A percentile compares a stretch with the other conserved stretches of the same genome.
Conservation (phyloP, 1,139 yeast genomes). For the Sugiyamaella neomexicana region DNA sequence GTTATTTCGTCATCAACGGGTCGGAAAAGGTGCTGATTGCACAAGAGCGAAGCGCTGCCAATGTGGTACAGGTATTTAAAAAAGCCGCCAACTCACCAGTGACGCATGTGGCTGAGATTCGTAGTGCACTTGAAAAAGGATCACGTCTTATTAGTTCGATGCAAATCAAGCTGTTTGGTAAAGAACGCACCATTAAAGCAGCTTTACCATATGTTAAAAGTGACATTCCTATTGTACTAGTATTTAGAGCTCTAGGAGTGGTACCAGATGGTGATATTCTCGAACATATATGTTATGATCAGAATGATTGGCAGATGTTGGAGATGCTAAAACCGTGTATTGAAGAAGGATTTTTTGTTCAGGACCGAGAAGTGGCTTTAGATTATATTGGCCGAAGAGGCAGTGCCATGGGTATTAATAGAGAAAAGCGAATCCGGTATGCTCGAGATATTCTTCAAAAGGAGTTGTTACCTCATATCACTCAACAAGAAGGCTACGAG, state of each 20-base stretch:
- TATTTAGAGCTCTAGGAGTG: slow-evolving; percentile 95
- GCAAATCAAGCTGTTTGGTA: slow-evolving; percentile 89
- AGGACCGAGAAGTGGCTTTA: slow-evolving; percentile 95
- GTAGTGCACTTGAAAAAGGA: slow-evolving; percentile 96
- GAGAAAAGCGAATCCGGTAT: slow-evolving; percentile 97
- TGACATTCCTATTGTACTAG: slow-evolving; percentile 94
- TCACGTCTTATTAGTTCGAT: slow-evolving; percentile 89
- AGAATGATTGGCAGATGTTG: slow-evolving; percentile 98
- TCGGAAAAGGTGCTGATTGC: slow-evolving; percentile 98
- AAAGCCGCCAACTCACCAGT: slow-evolving; percentile 98
- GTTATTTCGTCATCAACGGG: slow-evolving; percentile 96
- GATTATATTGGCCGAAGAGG: slow-evolving; percentile 99
- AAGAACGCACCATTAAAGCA: slow-evolving; percentile 86
- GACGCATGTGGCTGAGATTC: slow-evolving; percentile 92
- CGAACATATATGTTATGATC: slow-evolving; percentile 97
- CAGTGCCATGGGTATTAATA: slow-evolving; percentile 83
- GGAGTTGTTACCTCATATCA: slow-evolving; percentile 93
- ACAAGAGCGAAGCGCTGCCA: slow-evolving; percentile 97
- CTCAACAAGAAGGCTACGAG: slow-evolving; percentile 96
- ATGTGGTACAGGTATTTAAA: slow-evolving; percentile 96
- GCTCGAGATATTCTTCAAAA: slow-evolving; percentile 95
- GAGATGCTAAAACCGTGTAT: slow-evolving; percentile 99
- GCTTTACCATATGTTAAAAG: slow-evolving; percentile 94
- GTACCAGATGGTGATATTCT: slow-evolving; percentile 99
- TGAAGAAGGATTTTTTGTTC: slow-evolving; percentile 97